Evolutionary conservation across 306 rosid genomes (phyloP).

Genomic region (Pueraria montana): DNA sequence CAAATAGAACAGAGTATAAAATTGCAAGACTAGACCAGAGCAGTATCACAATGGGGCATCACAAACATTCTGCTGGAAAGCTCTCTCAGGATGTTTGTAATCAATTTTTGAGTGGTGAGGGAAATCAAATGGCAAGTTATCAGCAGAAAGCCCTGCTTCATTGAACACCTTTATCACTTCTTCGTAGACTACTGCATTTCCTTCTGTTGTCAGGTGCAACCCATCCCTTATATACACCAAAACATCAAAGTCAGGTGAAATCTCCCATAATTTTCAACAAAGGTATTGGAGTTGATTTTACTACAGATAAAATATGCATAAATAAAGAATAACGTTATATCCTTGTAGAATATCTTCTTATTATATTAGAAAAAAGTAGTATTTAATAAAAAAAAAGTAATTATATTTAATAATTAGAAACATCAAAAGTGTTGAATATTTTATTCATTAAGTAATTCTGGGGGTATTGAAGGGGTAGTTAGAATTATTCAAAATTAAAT

Average conservation of each 20-base stretch:
- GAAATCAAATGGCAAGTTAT: constrained; percentile 80
- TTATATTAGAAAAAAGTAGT: not conserved
- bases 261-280: constrained; percentile 13
- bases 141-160: constrained; percentile 61
- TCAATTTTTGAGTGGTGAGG: constrained; percentile 86
- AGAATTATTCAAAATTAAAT: constrained; percentile 1
- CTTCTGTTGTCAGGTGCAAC: constrained; percentile 86
- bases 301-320: not conserved
- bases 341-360: not conserved
- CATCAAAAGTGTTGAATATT: not conserved
- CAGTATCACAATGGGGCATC: constrained; percentile 40
- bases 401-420: not conserved
- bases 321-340: not conserved
- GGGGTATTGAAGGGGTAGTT: not conserved
- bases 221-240: constrained; percentile 73
- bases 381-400: not conserved
- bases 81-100: constrained; percentile 65
- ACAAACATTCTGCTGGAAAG: constrained; percentile 69
- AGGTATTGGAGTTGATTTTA: constrained; percentile 6
- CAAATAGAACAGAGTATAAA: constrained; percentile 32
- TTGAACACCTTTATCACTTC: constrained; percentile 58
- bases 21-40: constrained; percentile 15
- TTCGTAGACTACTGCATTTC: constrained; percentile 67
- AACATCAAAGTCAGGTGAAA: constrained; percentile 35
- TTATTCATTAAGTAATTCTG: not conserved